Conservation (phyloP, 164 flowering plant genomes). For the Dillenia suffruticosa region DNA sequence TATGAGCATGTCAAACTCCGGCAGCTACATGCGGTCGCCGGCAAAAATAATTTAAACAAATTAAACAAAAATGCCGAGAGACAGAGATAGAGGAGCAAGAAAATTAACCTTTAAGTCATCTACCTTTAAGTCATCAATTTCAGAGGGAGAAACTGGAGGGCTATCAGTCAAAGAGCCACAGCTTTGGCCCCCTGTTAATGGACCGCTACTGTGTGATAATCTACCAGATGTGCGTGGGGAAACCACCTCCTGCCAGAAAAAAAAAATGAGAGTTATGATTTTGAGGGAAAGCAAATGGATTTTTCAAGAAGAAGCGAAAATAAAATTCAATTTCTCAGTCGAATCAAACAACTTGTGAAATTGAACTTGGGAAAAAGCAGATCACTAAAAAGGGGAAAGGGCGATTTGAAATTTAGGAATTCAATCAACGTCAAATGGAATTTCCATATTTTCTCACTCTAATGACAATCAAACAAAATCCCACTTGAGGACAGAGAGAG, state of each 20-base stretch:
- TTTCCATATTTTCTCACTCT: too few relatives aligned
- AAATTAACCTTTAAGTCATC: constrained; percentile 80
- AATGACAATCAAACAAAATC: too few relatives aligned
- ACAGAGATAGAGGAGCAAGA: background rate
- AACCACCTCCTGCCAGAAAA: constrained; percentile 59
- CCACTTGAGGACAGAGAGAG: too few relatives aligned
- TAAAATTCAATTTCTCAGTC: too few relatives aligned
- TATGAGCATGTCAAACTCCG: background rate
- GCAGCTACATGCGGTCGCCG: background rate
- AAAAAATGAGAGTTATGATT: background rate
- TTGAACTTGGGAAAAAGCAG: too few relatives aligned
- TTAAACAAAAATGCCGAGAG: background rate
- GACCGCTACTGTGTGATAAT: constrained; percentile 94
- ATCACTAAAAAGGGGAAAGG: too few relatives aligned
- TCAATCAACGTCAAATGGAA: too few relatives aligned
- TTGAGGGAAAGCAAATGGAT: too few relatives aligned
- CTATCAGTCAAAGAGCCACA: constrained; percentile 82
- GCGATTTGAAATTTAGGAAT: too few relatives aligned
- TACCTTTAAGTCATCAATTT: constrained; percentile 88
- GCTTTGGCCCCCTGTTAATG: constrained; percentile 55
- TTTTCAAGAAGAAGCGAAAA: too few relatives aligned
- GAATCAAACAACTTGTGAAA: too few relatives aligned
- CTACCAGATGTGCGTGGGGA: constrained; percentile 90
- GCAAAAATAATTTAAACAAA: background rate
- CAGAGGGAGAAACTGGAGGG: constrained; percentile 89